Evolutionary conservation across 1,284 basidiomycete genomes (phyloP).

Genomic region (Neonothopanus nambi): DNA sequence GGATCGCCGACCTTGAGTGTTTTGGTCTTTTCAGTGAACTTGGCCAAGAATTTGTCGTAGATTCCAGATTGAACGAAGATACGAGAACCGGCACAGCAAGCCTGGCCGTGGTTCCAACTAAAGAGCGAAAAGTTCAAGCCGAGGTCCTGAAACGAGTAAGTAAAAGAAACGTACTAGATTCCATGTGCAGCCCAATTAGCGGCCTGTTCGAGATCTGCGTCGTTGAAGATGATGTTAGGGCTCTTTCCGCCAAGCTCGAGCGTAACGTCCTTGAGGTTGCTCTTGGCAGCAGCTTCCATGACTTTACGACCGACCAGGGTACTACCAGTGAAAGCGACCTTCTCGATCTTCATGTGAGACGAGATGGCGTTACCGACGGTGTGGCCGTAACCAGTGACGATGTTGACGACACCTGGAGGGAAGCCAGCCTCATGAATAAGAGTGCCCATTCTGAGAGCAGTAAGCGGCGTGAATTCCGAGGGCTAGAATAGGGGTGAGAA

Average conservation of each 20-base stretch:
- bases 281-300: slow-evolving; percentile 80
- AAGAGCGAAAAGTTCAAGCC: background rate
- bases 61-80: slow-evolving; percentile 68
- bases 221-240: slow-evolving; percentile 66
- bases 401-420: slow-evolving; percentile 69
- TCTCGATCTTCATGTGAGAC: slow-evolving; percentile 47
- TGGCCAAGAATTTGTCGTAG: slow-evolving; percentile 58
- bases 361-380: slow-evolving; percentile 65
- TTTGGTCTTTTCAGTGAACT: slow-evolving; percentile 49
- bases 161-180: slow-evolving; percentile 51
- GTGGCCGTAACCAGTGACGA: slow-evolving; percentile 73
- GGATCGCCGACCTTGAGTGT: slow-evolving; percentile 64
- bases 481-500: slow-evolving; percentile 42
- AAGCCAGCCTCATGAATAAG: slow-evolving; percentile 56
- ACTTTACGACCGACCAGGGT: slow-evolving; percentile 72
- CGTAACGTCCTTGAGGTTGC: slow-evolving; percentile 87
- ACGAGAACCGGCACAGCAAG: slow-evolving; percentile 68
- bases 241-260: slow-evolving; percentile 62
- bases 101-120: slow-evolving; percentile 46
- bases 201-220: slow-evolving; percentile 65
- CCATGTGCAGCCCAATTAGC: slow-evolving; percentile 73
- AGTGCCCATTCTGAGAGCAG: slow-evolving; percentile 55
- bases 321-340: slow-evolving; percentile 49
- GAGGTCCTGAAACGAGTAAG: background rate
- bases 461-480: slow-evolving; percentile 85